Conservation (phyloP, 108 stramenopile genomes). For the Poteriospumella lacustris region DNA sequence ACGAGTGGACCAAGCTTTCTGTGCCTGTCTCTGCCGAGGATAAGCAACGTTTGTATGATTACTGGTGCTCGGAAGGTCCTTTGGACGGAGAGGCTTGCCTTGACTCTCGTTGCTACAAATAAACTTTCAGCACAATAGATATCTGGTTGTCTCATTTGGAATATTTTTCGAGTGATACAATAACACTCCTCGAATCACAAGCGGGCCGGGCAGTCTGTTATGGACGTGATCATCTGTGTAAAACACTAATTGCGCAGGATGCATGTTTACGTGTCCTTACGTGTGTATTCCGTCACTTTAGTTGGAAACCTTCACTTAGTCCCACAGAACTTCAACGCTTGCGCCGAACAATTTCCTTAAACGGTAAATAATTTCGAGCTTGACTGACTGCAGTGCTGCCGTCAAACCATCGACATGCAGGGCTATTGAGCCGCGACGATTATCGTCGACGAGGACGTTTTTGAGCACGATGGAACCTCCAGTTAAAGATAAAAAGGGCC, state of each 20-base stretch:
- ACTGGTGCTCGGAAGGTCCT: slow-evolving; percentile 58
- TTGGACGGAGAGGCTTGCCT: slow-evolving; percentile 26
- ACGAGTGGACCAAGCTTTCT: slow-evolving; percentile 65
- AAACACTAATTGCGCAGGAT: no score
- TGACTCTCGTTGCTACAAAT: slow-evolving; percentile 25
- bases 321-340: no score
- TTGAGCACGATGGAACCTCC: slow-evolving; percentile 74
- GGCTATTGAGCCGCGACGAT: slow-evolving; percentile 71
- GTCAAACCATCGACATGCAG: slow-evolving; percentile 80
- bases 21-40: slow-evolving; percentile 55
- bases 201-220: no score
- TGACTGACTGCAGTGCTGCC: slow-evolving; percentile 77
- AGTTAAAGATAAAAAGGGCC: slow-evolving; percentile 87
- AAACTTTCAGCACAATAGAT: no score
- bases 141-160: no score
- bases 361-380: slow-evolving; percentile 88
- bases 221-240: no score
- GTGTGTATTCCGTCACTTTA: no score
- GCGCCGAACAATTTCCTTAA: no score
- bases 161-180: no score
- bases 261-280: no score
- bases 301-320: no score
- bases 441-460: slow-evolving; percentile 66
- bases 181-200: no score
- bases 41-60: slow-evolving; percentile 51